phyloP scores from a whole-genome alignment of 768 basidiomycete genomes.

The Sporobolomyces roseus region DNA sequence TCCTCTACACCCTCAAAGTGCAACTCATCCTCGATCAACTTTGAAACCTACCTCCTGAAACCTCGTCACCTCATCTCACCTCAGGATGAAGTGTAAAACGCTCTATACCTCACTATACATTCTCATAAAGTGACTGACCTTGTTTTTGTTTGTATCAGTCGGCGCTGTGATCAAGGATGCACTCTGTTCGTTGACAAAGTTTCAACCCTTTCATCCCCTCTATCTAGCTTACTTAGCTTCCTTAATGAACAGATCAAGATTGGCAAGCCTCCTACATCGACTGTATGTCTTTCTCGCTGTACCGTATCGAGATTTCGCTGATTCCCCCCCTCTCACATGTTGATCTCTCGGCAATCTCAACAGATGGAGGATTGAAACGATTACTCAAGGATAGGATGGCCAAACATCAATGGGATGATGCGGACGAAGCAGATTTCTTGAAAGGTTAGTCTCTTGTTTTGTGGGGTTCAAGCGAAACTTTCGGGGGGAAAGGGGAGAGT shows the following conservation, averaged over 20 bases:
- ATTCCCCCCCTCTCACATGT: no score
- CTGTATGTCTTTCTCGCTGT: constrained; percentile 1
- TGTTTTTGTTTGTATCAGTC: constrained; percentile 5
- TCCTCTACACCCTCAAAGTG: no score
- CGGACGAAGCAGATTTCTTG: constrained; percentile 79
- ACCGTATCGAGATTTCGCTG: neutral
- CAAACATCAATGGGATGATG: constrained; percentile 60
- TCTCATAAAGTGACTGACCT: neutral
- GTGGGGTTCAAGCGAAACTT: neutral
- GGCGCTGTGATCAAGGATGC: constrained; percentile 41
- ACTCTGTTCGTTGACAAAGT: constrained; percentile 37
- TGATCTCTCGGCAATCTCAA: neutral
- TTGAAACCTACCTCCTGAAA: no score
- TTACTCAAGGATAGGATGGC: constrained; percentile 67
- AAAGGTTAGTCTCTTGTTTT: constrained; percentile 28
- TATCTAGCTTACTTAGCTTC: neutral
- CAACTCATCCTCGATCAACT: no score
- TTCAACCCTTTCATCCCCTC: no score
- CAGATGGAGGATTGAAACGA: constrained; percentile 73
- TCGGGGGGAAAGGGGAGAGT: no score
- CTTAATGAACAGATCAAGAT: constrained; percentile 24
- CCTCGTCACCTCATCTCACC: neutral
- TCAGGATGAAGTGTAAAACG: constrained; percentile 20
- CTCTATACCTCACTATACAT: no score
- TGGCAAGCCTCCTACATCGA: constrained; percentile 41